A percentile compares a stretch with the other conserved stretches of the same genome.
These are phyloP conservation scores for Sarocladium strictum DNA, from an alignment of 2,329 filamentous ascomycete genomes.

Conservation along the genomic window DNA sequence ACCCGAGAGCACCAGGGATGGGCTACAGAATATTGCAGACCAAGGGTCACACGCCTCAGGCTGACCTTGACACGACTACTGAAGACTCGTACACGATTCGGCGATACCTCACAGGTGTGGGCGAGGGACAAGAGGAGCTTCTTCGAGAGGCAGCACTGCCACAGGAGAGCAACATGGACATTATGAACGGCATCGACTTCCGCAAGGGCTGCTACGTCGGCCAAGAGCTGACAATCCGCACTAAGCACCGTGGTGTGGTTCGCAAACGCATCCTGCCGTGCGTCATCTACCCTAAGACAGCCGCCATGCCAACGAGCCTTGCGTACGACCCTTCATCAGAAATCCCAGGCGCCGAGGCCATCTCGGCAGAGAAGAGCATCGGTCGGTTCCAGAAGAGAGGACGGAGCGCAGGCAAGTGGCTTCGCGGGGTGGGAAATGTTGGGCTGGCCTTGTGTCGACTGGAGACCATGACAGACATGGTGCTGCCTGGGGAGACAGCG, in stretches of 20 bases:
- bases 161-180: slow-evolving; percentile 83
- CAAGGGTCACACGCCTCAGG: slow-evolving; percentile 22
- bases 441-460: slow-evolving; percentile 82
- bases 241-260: slow-evolving; percentile 88
- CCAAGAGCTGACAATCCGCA: slow-evolving; percentile 93
- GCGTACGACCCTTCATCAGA: slow-evolving; percentile 37
- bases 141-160: slow-evolving; percentile 66
- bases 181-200: slow-evolving; percentile 82
- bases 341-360: slow-evolving; percentile 12
- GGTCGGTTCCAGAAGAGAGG: slow-evolving; percentile 48
- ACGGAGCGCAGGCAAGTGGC: slow-evolving; percentile 74
- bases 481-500: slow-evolving; percentile 61
- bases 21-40: slow-evolving; percentile 43
- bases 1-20: slow-evolving; percentile 49
- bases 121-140: slow-evolving; percentile 82
- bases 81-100: slow-evolving; percentile 65
- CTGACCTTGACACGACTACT: slow-evolving; percentile 40
- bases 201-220: slow-evolving; percentile 96
- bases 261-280: slow-evolving; percentile 84
- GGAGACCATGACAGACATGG: slow-evolving; percentile 82
- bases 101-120: slow-evolving; percentile 72
- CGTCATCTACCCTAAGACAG: slow-evolving; percentile 54
- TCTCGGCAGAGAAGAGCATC: slow-evolving; percentile 43
- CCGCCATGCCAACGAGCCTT: slow-evolving; percentile 32
- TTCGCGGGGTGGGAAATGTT: slow-evolving; percentile 74